phyloP scores from a whole-genome alignment of 805 yeast species.

The Candida arabinofermentans region DNA sequence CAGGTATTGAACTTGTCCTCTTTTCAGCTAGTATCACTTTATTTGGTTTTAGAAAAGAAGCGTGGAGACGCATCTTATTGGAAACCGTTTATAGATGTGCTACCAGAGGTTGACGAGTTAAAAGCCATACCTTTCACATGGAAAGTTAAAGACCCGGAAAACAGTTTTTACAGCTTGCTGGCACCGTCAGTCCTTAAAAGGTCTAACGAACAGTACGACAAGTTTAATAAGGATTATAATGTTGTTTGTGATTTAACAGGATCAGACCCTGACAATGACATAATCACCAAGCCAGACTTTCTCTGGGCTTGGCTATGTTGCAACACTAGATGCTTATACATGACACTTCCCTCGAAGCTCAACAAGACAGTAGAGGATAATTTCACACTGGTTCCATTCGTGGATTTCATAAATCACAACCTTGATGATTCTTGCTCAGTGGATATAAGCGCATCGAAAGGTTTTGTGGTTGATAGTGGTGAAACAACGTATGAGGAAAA shows the following conservation, averaged over 20 bases:
- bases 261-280: background rate
- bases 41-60: slow-evolving; percentile 39
- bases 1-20: slow-evolving; percentile 46
- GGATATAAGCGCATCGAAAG: slow-evolving; percentile 36
- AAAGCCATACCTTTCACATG: slow-evolving; percentile 59
- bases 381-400: slow-evolving; percentile 87
- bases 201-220: slow-evolving; percentile 36
- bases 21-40: slow-evolving; percentile 56
- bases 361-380: slow-evolving; percentile 52
- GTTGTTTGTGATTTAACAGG: slow-evolving; percentile 29
- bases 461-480: slow-evolving; percentile 50
- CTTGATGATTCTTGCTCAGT: slow-evolving; percentile 50
- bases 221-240: slow-evolving; percentile 44
- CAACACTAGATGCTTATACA: slow-evolving; percentile 87
- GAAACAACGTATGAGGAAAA: slow-evolving; percentile 27
- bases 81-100: slow-evolving; percentile 61
- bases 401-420: slow-evolving; percentile 81
- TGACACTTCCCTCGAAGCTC: slow-evolving; percentile 46
- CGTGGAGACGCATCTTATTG: slow-evolving; percentile 49
- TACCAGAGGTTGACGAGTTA: slow-evolving; percentile 58
- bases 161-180: slow-evolving; percentile 32
- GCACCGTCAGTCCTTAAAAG: slow-evolving; percentile 42
- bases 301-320: slow-evolving; percentile 82
- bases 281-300: slow-evolving; percentile 30
- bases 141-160: slow-evolving; percentile 35